A percentile compares a stretch with the other conserved stretches of the same genome.
phyloP scores from a whole-genome alignment of 768 basidiomycete genomes.

The Rhodotorula kratochvilovae region DNA sequence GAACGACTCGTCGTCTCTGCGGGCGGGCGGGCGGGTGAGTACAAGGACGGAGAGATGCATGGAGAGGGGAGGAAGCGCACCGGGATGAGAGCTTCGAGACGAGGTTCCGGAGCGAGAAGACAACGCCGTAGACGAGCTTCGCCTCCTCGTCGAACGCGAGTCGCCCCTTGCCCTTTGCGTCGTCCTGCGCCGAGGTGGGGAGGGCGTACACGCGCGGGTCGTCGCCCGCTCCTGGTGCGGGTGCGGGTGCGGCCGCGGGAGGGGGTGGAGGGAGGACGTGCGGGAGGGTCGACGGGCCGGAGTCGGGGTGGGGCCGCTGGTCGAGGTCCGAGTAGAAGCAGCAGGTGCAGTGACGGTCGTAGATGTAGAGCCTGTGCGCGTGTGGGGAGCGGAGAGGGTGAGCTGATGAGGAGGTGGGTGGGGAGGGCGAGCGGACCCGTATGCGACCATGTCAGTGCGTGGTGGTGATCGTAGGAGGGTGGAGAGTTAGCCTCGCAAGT shows the following conservation, averaged over 20 bases:
- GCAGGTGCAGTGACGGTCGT: slow-evolving; percentile 61
- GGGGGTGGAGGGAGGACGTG: slow-evolving; percentile 96
- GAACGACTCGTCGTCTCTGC: slow-evolving; percentile 80
- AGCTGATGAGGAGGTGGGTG: neutral
- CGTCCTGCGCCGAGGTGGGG: neutral
- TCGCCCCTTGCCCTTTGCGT: slow-evolving; percentile 52
- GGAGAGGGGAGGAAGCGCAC: slow-evolving; percentile 51
- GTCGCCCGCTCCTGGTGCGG: slow-evolving; percentile 65
- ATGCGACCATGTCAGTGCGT: slow-evolving; percentile 16
- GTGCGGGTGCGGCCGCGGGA: slow-evolving; percentile 58
- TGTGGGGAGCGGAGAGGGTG: neutral
- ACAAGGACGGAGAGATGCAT: no score
- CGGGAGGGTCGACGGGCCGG: slow-evolving; percentile 66
- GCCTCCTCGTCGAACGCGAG: slow-evolving; percentile 94
- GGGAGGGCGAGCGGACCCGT: slow-evolving; percentile 8
- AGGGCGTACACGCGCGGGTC: slow-evolving; percentile 64
- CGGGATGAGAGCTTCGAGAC: slow-evolving; percentile 84
- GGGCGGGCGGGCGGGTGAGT: neutral
- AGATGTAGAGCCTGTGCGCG: slow-evolving; percentile 65
- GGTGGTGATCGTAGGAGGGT: neutral
- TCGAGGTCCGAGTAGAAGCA: slow-evolving; percentile 18
- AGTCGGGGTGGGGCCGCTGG: neutral
- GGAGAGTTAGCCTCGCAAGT: neutral
- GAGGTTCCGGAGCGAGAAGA: slow-evolving; percentile 88
- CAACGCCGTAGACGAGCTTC: slow-evolving; percentile 93